Evolutionary conservation across 2,329 filamentous ascomycete genomes (phyloP).

Genomic region (Domatiomyces catenatus): DNA sequence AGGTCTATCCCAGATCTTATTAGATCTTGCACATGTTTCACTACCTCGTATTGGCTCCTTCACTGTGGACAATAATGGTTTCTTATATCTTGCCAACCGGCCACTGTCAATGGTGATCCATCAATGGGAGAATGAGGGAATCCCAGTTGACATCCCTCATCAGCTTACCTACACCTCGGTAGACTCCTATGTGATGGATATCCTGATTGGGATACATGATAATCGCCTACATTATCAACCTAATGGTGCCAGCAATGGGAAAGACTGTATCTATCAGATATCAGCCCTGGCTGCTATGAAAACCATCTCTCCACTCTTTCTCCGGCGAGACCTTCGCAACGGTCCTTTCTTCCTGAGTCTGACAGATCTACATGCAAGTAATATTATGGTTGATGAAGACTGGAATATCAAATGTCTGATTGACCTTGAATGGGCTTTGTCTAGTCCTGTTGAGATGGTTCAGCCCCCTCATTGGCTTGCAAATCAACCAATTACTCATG

Average conservation of each 20-base stretch:
- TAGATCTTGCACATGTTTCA: no score
- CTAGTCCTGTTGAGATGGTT: conserved; percentile 16
- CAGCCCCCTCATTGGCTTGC: conserved; percentile 18
- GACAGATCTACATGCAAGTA: conserved; percentile 27
- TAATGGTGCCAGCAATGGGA: conserved; percentile 13
- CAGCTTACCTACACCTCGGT: conserved; percentile 16
- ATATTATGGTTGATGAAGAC: conserved; percentile 19
- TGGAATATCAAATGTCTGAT: conserved; percentile 19
- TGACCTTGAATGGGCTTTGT: conserved; percentile 21
- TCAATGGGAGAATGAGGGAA: conserved; percentile 18
- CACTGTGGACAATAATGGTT: conserved; percentile 16
- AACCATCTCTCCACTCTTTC: conserved; percentile 20
- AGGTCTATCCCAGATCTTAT: no score
- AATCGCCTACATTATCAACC: conserved; percentile 18
- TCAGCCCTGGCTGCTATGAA: conserved; percentile 19
- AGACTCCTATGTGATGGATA: conserved; percentile 19
- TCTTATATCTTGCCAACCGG: conserved; percentile 16
- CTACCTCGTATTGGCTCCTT: no score
- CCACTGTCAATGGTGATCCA: conserved; percentile 17
- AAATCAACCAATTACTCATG: conserved; percentile 6
- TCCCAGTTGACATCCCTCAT: conserved; percentile 17
- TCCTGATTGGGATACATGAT: conserved; percentile 17
- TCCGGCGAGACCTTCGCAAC: conserved; percentile 19
- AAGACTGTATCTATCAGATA: conserved; percentile 10
- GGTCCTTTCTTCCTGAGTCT: conserved; percentile 25